phyloP scores from a whole-genome alignment of 257 asterid genomes.

The Salvia miltiorrhiza region DNA sequence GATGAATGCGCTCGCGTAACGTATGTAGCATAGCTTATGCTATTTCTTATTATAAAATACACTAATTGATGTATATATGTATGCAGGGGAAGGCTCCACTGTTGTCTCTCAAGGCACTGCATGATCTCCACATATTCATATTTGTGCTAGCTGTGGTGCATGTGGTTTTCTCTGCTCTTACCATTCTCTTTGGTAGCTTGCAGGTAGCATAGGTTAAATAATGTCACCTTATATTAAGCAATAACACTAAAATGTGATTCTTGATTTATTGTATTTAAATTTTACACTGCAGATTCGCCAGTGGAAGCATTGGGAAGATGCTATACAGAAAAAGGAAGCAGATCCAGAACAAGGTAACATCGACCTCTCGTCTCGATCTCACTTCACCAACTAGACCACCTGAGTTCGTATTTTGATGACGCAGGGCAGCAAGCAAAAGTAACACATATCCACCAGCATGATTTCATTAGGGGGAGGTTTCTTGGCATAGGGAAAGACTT shows the following conservation, averaged over 20 bases:
- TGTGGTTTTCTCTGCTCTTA: constrained; percentile 59
- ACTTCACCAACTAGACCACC: neutral
- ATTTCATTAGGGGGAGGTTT: constrained; percentile 46
- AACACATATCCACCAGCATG: constrained; percentile 47
- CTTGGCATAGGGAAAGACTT: constrained; percentile 38
- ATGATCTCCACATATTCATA: constrained; percentile 73
- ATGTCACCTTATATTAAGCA: too few relatives aligned
- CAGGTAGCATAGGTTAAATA: constrained; percentile 44
- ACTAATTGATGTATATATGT: neutral
- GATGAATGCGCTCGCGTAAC: too few relatives aligned
- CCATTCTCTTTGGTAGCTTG: constrained; percentile 55
- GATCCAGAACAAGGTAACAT: constrained; percentile 35
- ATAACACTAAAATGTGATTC: too few relatives aligned
- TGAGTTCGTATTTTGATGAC: neutral
- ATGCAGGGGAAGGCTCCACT: constrained; percentile 48
- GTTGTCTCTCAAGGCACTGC: constrained; percentile 54
- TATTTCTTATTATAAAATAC: too few relatives aligned
- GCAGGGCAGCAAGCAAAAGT: constrained; percentile 30
- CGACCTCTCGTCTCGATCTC: neutral
- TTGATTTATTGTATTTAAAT: too few relatives aligned
- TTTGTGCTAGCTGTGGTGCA: constrained; percentile 64
- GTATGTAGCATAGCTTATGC: too few relatives aligned
- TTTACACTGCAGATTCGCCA: constrained; percentile 33
- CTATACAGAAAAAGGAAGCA: constrained; percentile 25
- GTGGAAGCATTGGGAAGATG: constrained; percentile 52